These are phyloP conservation scores for Lodderomyces theae DNA, from an alignment of 1,139 yeast genomes.

Conservation along the genomic window DNA sequence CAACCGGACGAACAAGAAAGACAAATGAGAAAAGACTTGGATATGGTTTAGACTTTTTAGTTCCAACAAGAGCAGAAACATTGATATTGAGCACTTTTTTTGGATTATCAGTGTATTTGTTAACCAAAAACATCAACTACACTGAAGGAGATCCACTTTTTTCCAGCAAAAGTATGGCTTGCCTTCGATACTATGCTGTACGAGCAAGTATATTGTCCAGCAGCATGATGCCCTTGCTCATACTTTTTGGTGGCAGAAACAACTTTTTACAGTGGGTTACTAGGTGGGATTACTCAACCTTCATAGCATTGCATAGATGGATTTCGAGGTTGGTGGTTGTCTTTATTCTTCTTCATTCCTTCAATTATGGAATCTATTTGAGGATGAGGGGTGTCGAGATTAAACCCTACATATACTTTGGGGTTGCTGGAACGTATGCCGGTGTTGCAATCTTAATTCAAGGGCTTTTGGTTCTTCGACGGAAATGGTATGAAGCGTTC, in stretches of 20 bases:
- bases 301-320: constrained; percentile 61
- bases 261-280: constrained; percentile 56
- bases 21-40: constrained; percentile 27
- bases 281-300: constrained; percentile 59
- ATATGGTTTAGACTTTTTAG: constrained; percentile 32
- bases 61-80: constrained; percentile 68
- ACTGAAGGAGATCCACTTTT: constrained; percentile 32
- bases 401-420: constrained; percentile 26
- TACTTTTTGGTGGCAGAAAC: constrained; percentile 61
- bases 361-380: constrained; percentile 27
- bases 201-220: constrained; percentile 59
- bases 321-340: constrained; percentile 47
- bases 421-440: constrained; percentile 30
- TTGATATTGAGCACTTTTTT: constrained; percentile 47
- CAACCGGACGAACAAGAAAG: constrained; percentile 24
- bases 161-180: constrained; percentile 24
- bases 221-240: constrained; percentile 49
- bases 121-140: constrained; percentile 21
- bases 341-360: constrained; percentile 38
- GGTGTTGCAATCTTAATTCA: constrained; percentile 38
- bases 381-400: constrained; percentile 5
- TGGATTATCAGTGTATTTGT: constrained; percentile 40
- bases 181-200: constrained; percentile 44
- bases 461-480: constrained; percentile 40
- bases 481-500: constrained; percentile 45